Conservation (phyloP, 2,329 filamentous ascomycete genomes). For the Microsporum ferrugineum region DNA sequence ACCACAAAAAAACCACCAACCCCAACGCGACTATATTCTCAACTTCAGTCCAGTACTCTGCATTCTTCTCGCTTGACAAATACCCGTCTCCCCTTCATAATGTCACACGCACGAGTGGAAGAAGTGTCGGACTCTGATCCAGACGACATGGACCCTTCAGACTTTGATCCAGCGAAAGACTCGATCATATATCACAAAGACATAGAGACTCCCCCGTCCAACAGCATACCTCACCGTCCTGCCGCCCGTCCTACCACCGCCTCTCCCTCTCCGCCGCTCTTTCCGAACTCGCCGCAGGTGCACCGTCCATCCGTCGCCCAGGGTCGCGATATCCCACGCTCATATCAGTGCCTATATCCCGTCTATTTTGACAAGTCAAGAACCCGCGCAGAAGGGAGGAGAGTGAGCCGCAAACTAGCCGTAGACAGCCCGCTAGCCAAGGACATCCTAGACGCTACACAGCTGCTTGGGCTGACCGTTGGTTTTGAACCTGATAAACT, state of each 20-base stretch:
- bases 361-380: conserved; percentile 75
- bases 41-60: background rate
- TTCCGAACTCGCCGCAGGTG: conserved; percentile 34
- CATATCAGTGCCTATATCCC: conserved; percentile 85
- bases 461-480: conserved; percentile 47
- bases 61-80: background rate
- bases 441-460: conserved; percentile 79
- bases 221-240: background rate
- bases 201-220: conserved; percentile 20
- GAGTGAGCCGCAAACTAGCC: conserved; percentile 60
- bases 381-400: conserved; percentile 62
- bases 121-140: conserved; percentile 93
- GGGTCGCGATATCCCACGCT: conserved; percentile 48
- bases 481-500: conserved; percentile 84
- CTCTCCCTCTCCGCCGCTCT: conserved; percentile 34
- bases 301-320: conserved; percentile 20
- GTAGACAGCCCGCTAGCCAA: conserved; percentile 77
- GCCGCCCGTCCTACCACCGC: conserved; percentile 12
- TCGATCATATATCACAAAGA: conserved; percentile 27
- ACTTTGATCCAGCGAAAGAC: conserved; percentile 40
- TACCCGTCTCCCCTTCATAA: conserved; percentile 25
- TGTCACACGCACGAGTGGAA: conserved; percentile 71
- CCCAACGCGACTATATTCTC: background rate
- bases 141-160: conserved; percentile 68
- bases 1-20: background rate